These are phyloP conservation scores for Acacia crassicarpa DNA, from an alignment of 306 rosid genomes.

Conservation along the genomic window DNA sequence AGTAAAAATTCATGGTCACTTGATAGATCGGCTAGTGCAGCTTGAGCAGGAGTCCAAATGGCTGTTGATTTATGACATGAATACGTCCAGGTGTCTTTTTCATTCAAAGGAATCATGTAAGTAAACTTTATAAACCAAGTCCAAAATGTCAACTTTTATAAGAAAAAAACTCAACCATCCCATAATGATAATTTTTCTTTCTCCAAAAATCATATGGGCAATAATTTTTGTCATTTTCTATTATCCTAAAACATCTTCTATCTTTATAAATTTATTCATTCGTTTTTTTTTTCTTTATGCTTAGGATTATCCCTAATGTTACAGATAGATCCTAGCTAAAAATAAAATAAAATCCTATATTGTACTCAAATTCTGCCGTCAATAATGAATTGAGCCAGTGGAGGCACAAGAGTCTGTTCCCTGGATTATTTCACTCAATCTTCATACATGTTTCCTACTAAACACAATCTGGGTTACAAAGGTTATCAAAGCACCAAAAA, in stretches of 20 bases:
- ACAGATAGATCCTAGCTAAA: neutral
- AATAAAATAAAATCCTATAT: neutral
- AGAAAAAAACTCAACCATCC: neutral
- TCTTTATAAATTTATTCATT: neutral
- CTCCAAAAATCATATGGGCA: neutral
- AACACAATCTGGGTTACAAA: slow-evolving; percentile 18
- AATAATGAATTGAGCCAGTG: neutral
- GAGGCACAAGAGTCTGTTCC: neutral
- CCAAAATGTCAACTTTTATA: neutral
- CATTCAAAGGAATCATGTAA: neutral
- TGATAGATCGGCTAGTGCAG: neutral
- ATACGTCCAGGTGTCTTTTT: neutral
- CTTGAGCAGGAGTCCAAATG: neutral
- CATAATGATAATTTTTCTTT: neutral
- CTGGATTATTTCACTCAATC: neutral
- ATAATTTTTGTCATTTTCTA: neutral
- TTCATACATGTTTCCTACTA: neutral
- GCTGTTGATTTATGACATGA: neutral
- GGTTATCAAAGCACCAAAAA: slow-evolving; percentile 17
- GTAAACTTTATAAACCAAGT: neutral
- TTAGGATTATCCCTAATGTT: neutral
- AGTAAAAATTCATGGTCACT: neutral
- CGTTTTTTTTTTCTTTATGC: neutral
- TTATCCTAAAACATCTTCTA: neutral
- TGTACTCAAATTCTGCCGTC: neutral